Conservation (phyloP, 2,329 filamentous ascomycete species). For the Lecanosticta acicola region DNA sequence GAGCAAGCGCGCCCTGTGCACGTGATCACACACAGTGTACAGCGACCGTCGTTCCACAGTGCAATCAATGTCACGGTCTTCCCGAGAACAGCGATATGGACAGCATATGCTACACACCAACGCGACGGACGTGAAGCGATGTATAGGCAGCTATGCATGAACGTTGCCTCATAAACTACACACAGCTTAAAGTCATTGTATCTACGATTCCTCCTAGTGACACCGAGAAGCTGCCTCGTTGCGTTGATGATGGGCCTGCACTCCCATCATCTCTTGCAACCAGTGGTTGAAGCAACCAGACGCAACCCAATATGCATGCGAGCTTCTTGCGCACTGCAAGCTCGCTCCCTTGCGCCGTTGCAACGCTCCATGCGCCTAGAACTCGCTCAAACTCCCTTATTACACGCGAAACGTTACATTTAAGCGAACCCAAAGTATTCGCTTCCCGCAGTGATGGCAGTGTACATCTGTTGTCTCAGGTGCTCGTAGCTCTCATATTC, state of each 20-base stretch:
- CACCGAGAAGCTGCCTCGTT: neutral
- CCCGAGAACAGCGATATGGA: neutral
- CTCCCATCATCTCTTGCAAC: neutral
- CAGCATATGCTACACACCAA: too few relatives aligned
- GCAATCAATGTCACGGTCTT: neutral
- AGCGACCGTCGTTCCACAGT: too few relatives aligned
- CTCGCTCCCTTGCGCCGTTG: too few relatives aligned
- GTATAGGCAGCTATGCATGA: too few relatives aligned
- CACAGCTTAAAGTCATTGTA: constrained; percentile 1
- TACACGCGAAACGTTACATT: constrained; percentile 11
- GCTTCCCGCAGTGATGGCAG: constrained; percentile 94
- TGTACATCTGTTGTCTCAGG: constrained; percentile 80
- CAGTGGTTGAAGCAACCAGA: neutral
- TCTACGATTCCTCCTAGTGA: constrained; percentile 12
- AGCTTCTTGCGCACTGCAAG: neutral
- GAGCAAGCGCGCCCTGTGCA: neutral
- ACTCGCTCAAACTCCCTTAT: constrained; percentile 4
- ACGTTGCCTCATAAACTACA: neutral
- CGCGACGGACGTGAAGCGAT: too few relatives aligned
- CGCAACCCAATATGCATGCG: neutral
- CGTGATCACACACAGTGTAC: neutral
- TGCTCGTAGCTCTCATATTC: constrained; percentile 96
- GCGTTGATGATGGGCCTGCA: neutral
- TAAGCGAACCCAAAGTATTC: constrained; percentile 97
- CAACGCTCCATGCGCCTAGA: too few relatives aligned